phyloP scores from a whole-genome alignment of 805 yeast species.

The Ogataea wickerhamii region DNA sequence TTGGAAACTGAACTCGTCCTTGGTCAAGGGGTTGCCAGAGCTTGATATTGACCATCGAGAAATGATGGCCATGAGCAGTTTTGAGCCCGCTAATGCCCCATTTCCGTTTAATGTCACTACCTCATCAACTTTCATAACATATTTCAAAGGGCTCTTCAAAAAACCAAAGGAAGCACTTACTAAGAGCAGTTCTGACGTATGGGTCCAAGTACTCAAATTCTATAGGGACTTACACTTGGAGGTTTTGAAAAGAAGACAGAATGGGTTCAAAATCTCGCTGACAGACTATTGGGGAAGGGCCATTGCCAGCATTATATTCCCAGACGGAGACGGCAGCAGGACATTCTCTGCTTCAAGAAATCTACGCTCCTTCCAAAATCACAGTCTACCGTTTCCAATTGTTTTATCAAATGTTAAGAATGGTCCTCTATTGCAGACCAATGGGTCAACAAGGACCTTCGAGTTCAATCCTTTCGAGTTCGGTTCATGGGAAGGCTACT shows the following conservation, averaged over 20 bases:
- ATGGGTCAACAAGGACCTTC: slow-evolving; percentile 43
- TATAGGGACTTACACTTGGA: slow-evolving; percentile 53
- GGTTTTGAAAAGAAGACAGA: slow-evolving; percentile 47
- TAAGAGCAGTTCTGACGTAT: slow-evolving; percentile 11
- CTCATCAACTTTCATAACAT: slow-evolving; percentile 11
- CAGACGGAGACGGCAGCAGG: slow-evolving; percentile 31
- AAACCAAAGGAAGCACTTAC: slow-evolving; percentile 1
- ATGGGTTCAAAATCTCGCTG: slow-evolving; percentile 54
- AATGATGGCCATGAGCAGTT: background rate
- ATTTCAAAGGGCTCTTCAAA: slow-evolving; percentile 11
- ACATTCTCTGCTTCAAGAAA: slow-evolving; percentile 39
- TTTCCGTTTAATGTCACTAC: slow-evolving; percentile 12
- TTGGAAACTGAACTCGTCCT: slow-evolving; percentile 45
- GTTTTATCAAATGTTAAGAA: slow-evolving; percentile 39
- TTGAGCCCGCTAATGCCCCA: background rate
- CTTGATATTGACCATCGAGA: slow-evolving; percentile 36
- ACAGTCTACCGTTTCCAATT: slow-evolving; percentile 49
- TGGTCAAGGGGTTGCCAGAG: slow-evolving; percentile 56
- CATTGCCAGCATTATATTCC: slow-evolving; percentile 44
- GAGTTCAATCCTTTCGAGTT: slow-evolving; percentile 66
- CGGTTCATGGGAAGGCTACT: slow-evolving; percentile 59
- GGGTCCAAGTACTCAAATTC: slow-evolving; percentile 36
- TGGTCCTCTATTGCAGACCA: slow-evolving; percentile 30
- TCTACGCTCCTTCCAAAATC: slow-evolving; percentile 35
- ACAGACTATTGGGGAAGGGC: slow-evolving; percentile 74